These are phyloP conservation scores for Peziza echinospora DNA, from an alignment of 495 filamentous ascomycete genomes.

Conservation along the genomic window DNA sequence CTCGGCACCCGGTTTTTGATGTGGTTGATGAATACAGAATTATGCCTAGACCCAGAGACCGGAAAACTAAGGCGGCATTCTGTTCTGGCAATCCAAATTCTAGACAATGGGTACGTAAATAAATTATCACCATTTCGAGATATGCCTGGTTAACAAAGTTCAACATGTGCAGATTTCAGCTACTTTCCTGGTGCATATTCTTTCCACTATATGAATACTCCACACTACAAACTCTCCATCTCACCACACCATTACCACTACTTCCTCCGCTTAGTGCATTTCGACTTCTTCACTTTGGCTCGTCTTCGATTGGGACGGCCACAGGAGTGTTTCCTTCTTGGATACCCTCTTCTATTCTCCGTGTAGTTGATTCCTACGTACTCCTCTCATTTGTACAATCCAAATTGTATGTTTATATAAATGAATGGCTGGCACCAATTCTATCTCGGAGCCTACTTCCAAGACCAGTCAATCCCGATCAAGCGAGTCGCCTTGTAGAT, in stretches of 20 bases:
- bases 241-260: constrained; percentile 10
- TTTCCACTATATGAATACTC: constrained; percentile 18
- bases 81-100: constrained; percentile 5
- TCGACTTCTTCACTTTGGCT: constrained; percentile 14
- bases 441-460: constrained; percentile 11
- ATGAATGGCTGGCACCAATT: not conserved
- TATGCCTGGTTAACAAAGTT: constrained; percentile 1
- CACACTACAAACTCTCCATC: constrained; percentile 14
- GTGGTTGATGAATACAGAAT: constrained; percentile 10
- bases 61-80: constrained; percentile 8
- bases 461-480: constrained; percentile 11
- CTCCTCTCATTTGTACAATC: constrained; percentile 13
- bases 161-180: constrained; percentile 7
- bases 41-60: constrained; percentile 13
- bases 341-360: constrained; percentile 6
- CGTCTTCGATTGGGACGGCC: constrained; percentile 3
- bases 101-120: constrained; percentile 1
- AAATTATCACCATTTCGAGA: too few species aligned
- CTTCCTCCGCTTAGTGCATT: constrained; percentile 12
- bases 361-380: constrained; percentile 10
- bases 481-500: constrained; percentile 9
- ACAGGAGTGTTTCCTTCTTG: constrained; percentile 7
- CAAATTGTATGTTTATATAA: constrained; percentile 6
- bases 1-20: constrained; percentile 10
- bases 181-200: constrained; percentile 15